phyloP scores from a whole-genome alignment of 2,329 filamentous ascomycete genomes.

The Cephalotrichum gorgonifer region DNA sequence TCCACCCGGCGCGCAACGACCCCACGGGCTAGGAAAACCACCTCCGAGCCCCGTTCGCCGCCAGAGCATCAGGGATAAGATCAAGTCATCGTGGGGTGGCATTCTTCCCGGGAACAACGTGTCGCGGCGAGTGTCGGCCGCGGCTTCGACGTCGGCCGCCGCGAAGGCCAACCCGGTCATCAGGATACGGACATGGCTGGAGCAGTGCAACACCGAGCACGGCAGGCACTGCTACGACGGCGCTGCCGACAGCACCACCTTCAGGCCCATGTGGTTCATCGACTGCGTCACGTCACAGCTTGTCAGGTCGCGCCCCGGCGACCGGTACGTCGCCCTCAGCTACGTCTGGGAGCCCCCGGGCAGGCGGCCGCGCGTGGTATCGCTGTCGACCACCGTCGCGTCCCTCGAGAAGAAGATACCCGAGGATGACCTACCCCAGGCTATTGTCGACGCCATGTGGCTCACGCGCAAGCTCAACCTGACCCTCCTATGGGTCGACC shows the following conservation, averaged over 20 bases:
- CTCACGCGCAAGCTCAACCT: conserved; percentile 30
- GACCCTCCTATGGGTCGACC: conserved; percentile 35
- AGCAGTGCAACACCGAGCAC: conserved; percentile 30
- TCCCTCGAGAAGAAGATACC: conserved; percentile 23
- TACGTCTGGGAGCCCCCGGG: conserved; percentile 28
- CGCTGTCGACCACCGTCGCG: conserved; percentile 24
- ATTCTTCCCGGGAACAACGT: not conserved
- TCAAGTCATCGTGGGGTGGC: conserved; percentile 5
- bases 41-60: conserved; percentile 20
- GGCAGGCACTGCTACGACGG: conserved; percentile 25
- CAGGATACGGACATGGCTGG: conserved; percentile 31
- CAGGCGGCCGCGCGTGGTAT: conserved; percentile 17
- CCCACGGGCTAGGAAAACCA: not conserved
- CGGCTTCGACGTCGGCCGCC: conserved; percentile 1
- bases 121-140: not conserved
- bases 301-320: conserved; percentile 24
- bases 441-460: conserved; percentile 33
- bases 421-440: conserved; percentile 26
- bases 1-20: conserved; percentile 9
- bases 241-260: conserved; percentile 18
- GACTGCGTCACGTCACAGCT: conserved; percentile 25
- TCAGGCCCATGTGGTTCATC: conserved; percentile 29
- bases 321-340: conserved; percentile 33
- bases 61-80: conserved; percentile 26
- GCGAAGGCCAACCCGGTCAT: conserved; percentile 22